Conservation (phyloP, 305 asterid genomes). For the Fraxinus sp. region DNA sequence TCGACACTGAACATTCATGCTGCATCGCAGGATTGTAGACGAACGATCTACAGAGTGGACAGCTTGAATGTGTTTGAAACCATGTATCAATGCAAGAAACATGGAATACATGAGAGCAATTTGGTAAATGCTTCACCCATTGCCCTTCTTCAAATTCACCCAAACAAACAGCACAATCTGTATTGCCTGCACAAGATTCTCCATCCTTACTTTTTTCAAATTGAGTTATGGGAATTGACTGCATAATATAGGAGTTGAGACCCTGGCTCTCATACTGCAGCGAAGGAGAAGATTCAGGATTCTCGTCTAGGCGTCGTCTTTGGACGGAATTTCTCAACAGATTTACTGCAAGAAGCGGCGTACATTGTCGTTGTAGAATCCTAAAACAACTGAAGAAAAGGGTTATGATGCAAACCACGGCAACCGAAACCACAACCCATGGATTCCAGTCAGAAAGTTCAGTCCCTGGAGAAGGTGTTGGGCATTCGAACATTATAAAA, state of each 20-base stretch:
- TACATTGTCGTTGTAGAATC: conserved; percentile 41
- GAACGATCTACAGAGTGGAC: conserved; percentile 51
- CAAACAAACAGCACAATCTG: conserved; percentile 57
- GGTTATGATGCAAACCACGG: conserved; percentile 44
- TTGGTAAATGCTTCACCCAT: conserved; percentile 51
- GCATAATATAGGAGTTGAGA: conserved; percentile 42
- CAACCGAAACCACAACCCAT: conserved; percentile 41
- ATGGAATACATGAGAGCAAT: conserved; percentile 54
- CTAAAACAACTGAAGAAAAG: conserved; percentile 44
- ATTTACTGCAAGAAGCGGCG: conserved; percentile 8
- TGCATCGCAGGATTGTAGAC: conserved; percentile 19
- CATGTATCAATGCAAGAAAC: conserved; percentile 63
- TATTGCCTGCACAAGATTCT: neutral
- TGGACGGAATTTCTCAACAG: conserved; percentile 31
- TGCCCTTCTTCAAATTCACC: conserved; percentile 57
- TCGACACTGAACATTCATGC: conserved; percentile 20
- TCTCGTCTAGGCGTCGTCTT: conserved; percentile 42
- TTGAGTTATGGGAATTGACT: conserved; percentile 54
- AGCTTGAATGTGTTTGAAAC: conserved; percentile 68
- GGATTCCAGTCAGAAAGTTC: conserved; percentile 52
- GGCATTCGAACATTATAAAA: conserved; percentile 37
- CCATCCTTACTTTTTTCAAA: conserved; percentile 31
- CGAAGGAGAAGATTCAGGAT: conserved; percentile 44
- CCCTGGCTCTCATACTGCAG: conserved; percentile 46
- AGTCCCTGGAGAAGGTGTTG: conserved; percentile 25